Percentiles rank a stretch among this genome's conserved stretches.
Conservation (phyloP, 78 protist species). For the Acrasis kona region DNA sequence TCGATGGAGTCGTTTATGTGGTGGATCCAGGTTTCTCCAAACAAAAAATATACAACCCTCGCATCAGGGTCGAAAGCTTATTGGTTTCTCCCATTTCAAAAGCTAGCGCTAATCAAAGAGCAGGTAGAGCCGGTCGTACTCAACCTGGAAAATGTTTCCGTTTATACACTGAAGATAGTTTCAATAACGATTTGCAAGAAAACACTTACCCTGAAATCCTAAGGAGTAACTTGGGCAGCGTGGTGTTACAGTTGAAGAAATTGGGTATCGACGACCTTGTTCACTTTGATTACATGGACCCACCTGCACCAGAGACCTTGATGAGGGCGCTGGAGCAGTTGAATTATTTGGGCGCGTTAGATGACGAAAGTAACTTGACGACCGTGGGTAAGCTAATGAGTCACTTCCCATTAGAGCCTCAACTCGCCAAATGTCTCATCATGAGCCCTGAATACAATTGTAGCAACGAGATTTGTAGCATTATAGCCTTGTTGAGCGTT, state of each 20-base stretch:
- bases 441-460: background rate
- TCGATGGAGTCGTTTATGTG: slow-evolving; percentile 24
- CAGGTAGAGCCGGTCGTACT: slow-evolving; percentile 44
- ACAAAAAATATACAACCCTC: background rate
- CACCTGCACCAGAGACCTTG: background rate
- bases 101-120: slow-evolving; percentile 33
- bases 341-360: background rate
- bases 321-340: background rate
- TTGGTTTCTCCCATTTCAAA: background rate
- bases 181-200: background rate
- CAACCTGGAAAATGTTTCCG: slow-evolving; percentile 28
- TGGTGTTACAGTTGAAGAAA: slow-evolving; percentile 37
- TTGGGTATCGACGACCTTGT: slow-evolving; percentile 12
- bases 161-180: background rate
- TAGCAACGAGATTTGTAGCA: background rate
- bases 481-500: background rate
- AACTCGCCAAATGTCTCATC: background rate
- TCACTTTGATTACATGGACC: slow-evolving; percentile 30
- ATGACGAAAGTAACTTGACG: background rate
- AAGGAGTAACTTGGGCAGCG: slow-evolving; percentile 8
- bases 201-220: slow-evolving; percentile 38
- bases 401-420: background rate
- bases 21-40: slow-evolving; percentile 31
- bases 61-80: background rate
- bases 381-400: background rate